Conservation (phyloP, 2,329 filamentous ascomycete genomes). For the Dothistroma septosporum region DNA sequence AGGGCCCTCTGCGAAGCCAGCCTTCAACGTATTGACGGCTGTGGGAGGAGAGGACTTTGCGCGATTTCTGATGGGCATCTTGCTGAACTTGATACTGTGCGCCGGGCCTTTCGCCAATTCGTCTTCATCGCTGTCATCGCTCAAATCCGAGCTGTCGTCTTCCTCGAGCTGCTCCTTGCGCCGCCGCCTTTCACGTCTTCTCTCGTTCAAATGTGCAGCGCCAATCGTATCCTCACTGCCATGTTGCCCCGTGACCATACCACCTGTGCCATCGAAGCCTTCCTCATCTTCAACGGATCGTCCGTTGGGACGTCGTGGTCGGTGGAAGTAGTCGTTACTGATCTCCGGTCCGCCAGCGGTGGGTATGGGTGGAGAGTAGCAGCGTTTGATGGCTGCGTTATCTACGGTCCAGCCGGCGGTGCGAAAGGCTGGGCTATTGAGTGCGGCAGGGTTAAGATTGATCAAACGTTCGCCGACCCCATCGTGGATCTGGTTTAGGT, state of each 20-base stretch:
- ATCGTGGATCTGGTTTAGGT: slow-evolving; percentile 74
- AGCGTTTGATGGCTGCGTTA: slow-evolving; percentile 71
- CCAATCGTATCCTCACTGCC: slow-evolving; percentile 64
- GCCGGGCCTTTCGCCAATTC: slow-evolving; percentile 62
- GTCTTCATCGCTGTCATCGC: slow-evolving; percentile 79
- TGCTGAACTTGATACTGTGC: slow-evolving; percentile 91
- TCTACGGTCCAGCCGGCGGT: slow-evolving; percentile 75
- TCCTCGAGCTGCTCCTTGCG: slow-evolving; percentile 73
- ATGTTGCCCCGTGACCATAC: slow-evolving; percentile 64
- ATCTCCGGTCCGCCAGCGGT: slow-evolving; percentile 56
- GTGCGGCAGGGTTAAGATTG: slow-evolving; percentile 71
- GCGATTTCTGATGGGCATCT: slow-evolving; percentile 81
- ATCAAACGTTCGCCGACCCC: slow-evolving; percentile 81
- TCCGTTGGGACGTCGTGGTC: slow-evolving; percentile 36
- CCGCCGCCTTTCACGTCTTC: slow-evolving; percentile 57
- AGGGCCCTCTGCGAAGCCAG: slow-evolving; percentile 22
- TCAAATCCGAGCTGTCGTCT: slow-evolving; percentile 79
- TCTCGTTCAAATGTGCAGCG: slow-evolving; percentile 50
- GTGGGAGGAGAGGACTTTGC: slow-evolving; percentile 74
- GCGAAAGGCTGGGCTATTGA: slow-evolving; percentile 78
- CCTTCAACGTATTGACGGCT: slow-evolving; percentile 15
- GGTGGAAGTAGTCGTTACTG: slow-evolving; percentile 69
- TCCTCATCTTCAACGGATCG: slow-evolving; percentile 47
- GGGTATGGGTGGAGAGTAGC: slow-evolving; percentile 80
- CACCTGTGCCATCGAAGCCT: slow-evolving; percentile 65